Evolutionary conservation across 129 eudicot species (phyloP).

Genomic region (Rutidosis leptorrhynchoides): DNA sequence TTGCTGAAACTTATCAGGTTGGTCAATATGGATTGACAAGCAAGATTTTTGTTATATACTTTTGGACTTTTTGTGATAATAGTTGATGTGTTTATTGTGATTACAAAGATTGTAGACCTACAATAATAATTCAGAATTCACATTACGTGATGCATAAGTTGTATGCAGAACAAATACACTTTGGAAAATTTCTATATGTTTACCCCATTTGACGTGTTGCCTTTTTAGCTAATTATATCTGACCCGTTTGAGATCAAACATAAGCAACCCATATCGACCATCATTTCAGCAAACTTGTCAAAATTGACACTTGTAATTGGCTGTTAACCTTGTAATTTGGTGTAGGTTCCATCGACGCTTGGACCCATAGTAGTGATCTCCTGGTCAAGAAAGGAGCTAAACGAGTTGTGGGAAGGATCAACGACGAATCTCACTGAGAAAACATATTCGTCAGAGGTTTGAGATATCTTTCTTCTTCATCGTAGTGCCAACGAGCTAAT

Average conservation of each 20-base stretch:
- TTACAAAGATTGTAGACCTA: neutral
- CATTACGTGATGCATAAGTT: neutral
- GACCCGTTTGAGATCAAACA: constrained; percentile 2
- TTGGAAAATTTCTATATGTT: neutral
- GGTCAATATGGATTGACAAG: neutral
- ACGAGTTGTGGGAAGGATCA: constrained; percentile 93
- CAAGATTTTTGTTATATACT: neutral
- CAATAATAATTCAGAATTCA: neutral
- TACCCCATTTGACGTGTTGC: neutral
- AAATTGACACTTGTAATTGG: neutral
- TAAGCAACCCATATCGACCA: neutral
- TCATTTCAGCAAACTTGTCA: neutral
- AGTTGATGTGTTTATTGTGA: neutral
- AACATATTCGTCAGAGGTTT: constrained; percentile 55
- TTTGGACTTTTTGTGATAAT: no score
- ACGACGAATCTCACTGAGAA: constrained; percentile 47
- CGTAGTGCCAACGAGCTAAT: neutral
- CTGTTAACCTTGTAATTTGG: constrained; percentile 3
- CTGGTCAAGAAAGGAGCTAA: constrained; percentile 80
- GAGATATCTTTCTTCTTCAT: constrained; percentile 23
- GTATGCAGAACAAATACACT: neutral
- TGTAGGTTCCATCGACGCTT: constrained; percentile 86
- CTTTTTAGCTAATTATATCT: neutral
- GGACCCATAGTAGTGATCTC: constrained; percentile 73
- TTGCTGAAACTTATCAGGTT: neutral